phyloP scores from a whole-genome alignment of 192 early-diverging fungal genomes.

The Gigaspora rosea region DNA sequence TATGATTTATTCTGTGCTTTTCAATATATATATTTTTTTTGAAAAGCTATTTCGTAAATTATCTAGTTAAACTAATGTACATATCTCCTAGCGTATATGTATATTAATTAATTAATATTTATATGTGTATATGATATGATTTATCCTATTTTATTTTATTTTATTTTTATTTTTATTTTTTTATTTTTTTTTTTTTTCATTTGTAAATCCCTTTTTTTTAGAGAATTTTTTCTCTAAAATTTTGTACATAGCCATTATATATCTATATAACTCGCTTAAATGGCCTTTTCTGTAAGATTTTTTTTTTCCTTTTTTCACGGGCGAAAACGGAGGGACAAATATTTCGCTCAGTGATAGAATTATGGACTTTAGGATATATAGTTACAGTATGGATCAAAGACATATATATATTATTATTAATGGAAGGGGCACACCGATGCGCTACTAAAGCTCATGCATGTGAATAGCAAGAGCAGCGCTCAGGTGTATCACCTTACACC shows the following conservation, averaged over 20 bases:
- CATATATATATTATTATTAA: background rate
- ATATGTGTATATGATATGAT: constrained; percentile 3
- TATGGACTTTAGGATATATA: constrained; percentile 9
- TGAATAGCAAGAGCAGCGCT: too few relatives aligned
- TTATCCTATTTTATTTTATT: background rate
- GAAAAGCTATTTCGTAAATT: background rate
- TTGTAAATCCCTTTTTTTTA: constrained; percentile 10
- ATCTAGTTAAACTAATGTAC: background rate
- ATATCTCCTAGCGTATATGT: constrained; percentile 9
- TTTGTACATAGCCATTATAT: constrained; percentile 13
- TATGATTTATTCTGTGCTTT: background rate
- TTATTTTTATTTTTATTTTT: too few relatives aligned
- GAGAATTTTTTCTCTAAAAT: background rate
- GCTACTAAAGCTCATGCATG: too few relatives aligned
- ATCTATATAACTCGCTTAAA: constrained; percentile 3
- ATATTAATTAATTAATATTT: background rate
- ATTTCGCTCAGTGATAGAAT: constrained; percentile 6
- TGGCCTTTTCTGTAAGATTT: constrained; percentile 16
- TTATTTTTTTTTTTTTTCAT: background rate
- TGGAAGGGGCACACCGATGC: background rate
- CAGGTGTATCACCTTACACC: background rate
- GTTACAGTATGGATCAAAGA: background rate
- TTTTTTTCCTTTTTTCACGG: constrained; percentile 1
- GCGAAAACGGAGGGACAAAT: background rate
- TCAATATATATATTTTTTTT: too few relatives aligned